Percentiles rank a stretch among this genome's conserved stretches.
phyloP scores from a whole-genome alignment of 1,284 basidiomycete genomes.

The Sphagnurus paluster region DNA sequence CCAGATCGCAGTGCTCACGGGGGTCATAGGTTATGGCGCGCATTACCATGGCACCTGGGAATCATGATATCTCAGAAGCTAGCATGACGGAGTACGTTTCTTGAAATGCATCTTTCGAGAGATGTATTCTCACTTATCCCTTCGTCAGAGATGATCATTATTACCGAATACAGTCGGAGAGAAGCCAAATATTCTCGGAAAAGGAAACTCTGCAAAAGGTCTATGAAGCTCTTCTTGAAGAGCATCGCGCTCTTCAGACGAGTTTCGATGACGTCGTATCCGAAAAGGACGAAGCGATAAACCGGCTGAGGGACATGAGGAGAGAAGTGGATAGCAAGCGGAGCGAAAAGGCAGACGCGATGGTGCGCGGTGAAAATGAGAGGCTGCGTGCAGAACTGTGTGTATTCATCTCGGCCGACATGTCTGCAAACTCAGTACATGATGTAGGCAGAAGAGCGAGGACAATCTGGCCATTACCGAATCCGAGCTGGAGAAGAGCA shows the following conservation, averaged over 20 bases:
- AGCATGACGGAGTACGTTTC: conserved; percentile 74
- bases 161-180: conserved; percentile 79
- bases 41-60: conserved; percentile 46
- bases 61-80: conserved; percentile 46
- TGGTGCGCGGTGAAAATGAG: conserved; percentile 79
- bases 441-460: conserved; percentile 82
- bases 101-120: conserved; percentile 1
- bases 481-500: conserved; percentile 78
- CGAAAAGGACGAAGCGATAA: conserved; percentile 71
- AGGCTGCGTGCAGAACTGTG: conserved; percentile 77
- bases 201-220: conserved; percentile 82
- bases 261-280: conserved; percentile 66
- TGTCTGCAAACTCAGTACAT: conserved; percentile 14
- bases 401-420: conserved; percentile 34
- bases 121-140: conserved; percentile 11
- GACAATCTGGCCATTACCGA: conserved; percentile 83
- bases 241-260: conserved; percentile 73
- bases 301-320: conserved; percentile 56
- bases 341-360: conserved; percentile 68
- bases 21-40: conserved; percentile 68
- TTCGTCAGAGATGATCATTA: conserved; percentile 76
- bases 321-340: conserved; percentile 58
- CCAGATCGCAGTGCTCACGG: conserved; percentile 2
- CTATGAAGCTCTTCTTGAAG: conserved; percentile 74
- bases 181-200: conserved; percentile 70